Evolutionary conservation across 2,329 filamentous ascomycete species (phyloP), one percentile per base, ranked within the genome.

Genomic region (Aspergillus pseudoterreus): DNA sequence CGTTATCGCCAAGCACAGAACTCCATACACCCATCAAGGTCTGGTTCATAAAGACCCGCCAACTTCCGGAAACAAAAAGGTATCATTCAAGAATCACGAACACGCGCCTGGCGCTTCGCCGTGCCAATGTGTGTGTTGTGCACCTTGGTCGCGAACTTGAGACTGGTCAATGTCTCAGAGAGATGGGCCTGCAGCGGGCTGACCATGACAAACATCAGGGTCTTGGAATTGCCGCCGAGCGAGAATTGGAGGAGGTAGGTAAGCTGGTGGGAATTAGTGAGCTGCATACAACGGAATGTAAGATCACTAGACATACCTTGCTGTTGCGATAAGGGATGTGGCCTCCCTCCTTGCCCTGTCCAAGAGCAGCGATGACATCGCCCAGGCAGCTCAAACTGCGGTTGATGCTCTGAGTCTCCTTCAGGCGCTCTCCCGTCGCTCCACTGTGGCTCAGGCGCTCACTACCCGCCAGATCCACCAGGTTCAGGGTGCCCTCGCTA

Each of bases 171-270:
- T 3, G 92, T 96, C 78, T 99, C 94, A 64, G 87, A 88, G 58
- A 96, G 77, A 75, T 97, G 94, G 5, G 85, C 88, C 75, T 95
- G 89, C 53, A 97, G 77, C 32, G 94, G 94, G 61, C 88, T 94
- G 51, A 96, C 88, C 92, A 97, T 97, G 69, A 97, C 90, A 70
- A 99, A 96, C 94, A 99, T 99, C 63, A 99, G 85, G 0, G 94
- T 99, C 75, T 96, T 95, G 61, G 88, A 94, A 71, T 96, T 96
- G 14, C 94, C 94, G 4, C 94, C 92, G 6, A 99, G 78, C 3
- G 90, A 96, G 67, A 94, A 95, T 82, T 97, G 90, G 35, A 99
- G 81, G 43, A 99, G 80, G 66, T 96, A 95, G 8, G 94, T 99
- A 58, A 99, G 80, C 82, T 87, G 47, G 10, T 61, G 63, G 64